A percentile compares a stretch with the other conserved stretches of the same genome.
These are phyloP conservation scores for Phytophthora sp. DNA, from an alignment of 352 stramenopile genomes.

Conservation along the genomic window DNA sequence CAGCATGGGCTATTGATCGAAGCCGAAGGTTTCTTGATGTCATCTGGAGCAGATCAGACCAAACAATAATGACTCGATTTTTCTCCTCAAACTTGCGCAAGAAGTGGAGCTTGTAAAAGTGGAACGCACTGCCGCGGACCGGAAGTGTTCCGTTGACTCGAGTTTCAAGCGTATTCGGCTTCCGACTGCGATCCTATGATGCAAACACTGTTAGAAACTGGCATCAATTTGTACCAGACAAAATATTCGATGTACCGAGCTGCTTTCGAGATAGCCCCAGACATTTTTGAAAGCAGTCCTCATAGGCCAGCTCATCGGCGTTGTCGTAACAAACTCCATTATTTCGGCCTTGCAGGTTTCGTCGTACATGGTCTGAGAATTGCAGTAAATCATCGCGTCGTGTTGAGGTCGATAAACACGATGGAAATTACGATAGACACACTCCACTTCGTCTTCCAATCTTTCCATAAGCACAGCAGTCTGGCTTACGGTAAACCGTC, in stretches of 20 bases:
- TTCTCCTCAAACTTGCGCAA: conserved; percentile 21
- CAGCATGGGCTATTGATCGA: conserved; percentile 1
- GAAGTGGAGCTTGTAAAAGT: conserved; percentile 23
- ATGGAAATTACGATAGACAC: conserved; percentile 11
- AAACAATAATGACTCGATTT: conserved; percentile 15
- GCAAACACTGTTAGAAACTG: neutral
- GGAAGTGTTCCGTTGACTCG: neutral
- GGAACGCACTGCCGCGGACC: neutral
- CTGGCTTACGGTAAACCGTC: neutral
- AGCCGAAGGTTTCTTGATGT: conserved; percentile 9
- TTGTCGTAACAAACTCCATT: conserved; percentile 23
- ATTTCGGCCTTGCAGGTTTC: conserved; percentile 10
- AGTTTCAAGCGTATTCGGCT: conserved; percentile 4
- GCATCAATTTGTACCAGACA: neutral
- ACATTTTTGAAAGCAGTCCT: conserved; percentile 4
- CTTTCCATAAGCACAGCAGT: conserved; percentile 5
- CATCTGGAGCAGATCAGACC: conserved; percentile 19
- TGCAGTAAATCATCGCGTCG: neutral
- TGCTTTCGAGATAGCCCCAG: conserved; percentile 23
- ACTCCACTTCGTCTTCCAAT: conserved; percentile 19
- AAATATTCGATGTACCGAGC: conserved; percentile 1
- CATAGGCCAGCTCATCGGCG: conserved; percentile 16
- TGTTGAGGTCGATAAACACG: conserved; percentile 5
- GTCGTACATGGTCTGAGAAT: conserved; percentile 8
- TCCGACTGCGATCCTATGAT: conserved; percentile 7